Evolutionary conservation across 805 yeast genomes (phyloP), one percentile per base, ranked within the genome.

Genomic region (Yarrowia sp.): DNA sequence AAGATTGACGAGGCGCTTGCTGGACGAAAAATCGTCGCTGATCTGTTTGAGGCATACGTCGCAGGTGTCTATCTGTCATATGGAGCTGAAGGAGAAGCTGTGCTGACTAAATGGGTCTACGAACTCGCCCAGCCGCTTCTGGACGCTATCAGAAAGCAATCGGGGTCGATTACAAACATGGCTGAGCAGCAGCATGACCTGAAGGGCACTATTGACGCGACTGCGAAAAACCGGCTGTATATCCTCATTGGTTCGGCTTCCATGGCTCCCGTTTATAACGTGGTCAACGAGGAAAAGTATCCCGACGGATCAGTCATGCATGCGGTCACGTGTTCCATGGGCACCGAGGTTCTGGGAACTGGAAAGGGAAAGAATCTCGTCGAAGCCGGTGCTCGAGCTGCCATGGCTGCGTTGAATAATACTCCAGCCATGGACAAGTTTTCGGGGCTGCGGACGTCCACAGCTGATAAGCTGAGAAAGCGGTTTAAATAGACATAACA

Each of bases 11-110:
- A 42, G 42, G 42, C 65, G 8, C 41, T 59, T 1, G 76, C 72
- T 16, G 52, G 52, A 10, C 26, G 52, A 2, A 95, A 95, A 75
- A 80, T 90, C 4, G 84, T 84, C 74, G 97, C 98, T 0, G 99
- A 94, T 81, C 87, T 90, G 0, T 91, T 94, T 76, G 99, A 95
- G 78, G 97, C 98, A 0, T 94, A 94, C 73, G 83, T 95, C 56
- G 98, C 97, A 8, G 99, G 96, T 0, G 77, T 94, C 41, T 83
- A 84, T 8, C 81, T 86, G 26, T 96, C 90, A 71, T 80, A 84
- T 53, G 78, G 80, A 26, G 75, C 77, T 14, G 80, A 79, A 9
- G 72, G 73, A 5, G 64, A 67, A 0, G 72, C 70, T 3, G 77
- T 75, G 1, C 36, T 63, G 4, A 72, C 73, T 15, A 42, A 72